Conservation (phyloP, 2,329 filamentous ascomycete genomes). For the Ascomycota sp. region DNA sequence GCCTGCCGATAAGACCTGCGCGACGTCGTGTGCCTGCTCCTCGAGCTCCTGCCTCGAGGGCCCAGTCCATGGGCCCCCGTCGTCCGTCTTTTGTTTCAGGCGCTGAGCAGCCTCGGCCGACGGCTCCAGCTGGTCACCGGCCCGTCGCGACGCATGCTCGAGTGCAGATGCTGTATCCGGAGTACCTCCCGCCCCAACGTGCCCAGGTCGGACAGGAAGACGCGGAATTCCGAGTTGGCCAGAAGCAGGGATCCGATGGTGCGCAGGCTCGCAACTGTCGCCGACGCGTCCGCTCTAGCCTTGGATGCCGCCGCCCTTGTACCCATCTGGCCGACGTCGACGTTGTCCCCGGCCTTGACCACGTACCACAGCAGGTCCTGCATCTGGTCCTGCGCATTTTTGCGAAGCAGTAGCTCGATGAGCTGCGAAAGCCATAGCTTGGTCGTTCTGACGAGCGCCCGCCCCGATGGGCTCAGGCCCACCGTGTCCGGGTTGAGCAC, state of each 20-base stretch:
- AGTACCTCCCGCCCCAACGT: conserved; percentile 70
- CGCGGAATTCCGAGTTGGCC: conserved; percentile 75
- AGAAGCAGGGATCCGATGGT: conserved; percentile 72
- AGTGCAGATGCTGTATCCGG: conserved; percentile 67
- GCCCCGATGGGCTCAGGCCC: conserved; percentile 59
- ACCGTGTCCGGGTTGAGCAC: conserved; percentile 49
- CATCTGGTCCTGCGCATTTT: conserved; percentile 68
- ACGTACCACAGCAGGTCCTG: conserved; percentile 86
- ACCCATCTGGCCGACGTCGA: conserved; percentile 11
- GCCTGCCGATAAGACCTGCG: conserved; percentile 31
- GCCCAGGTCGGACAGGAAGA: conserved; percentile 64
- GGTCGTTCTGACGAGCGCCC: conserved; percentile 47
- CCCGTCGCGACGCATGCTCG: conserved; percentile 53
- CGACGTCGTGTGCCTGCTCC: conserved; percentile 32
- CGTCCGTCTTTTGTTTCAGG: conserved; percentile 16
- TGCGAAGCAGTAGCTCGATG: conserved; percentile 62
- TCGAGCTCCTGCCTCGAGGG: conserved; percentile 45
- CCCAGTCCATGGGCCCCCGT: conserved; percentile 9
- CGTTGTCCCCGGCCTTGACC: conserved; percentile 43
- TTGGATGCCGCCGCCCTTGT: conserved; percentile 10
- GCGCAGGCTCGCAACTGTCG: conserved; percentile 54
- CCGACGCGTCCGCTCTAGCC: conserved; percentile 13
- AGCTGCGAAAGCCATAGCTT: conserved; percentile 60
- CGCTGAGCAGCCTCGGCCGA: conserved; percentile 33
- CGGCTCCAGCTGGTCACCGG: conserved; percentile 53